Conservation (phyloP, 495 filamentous ascomycete species). For the Hypoxylon cercidicola region DNA sequence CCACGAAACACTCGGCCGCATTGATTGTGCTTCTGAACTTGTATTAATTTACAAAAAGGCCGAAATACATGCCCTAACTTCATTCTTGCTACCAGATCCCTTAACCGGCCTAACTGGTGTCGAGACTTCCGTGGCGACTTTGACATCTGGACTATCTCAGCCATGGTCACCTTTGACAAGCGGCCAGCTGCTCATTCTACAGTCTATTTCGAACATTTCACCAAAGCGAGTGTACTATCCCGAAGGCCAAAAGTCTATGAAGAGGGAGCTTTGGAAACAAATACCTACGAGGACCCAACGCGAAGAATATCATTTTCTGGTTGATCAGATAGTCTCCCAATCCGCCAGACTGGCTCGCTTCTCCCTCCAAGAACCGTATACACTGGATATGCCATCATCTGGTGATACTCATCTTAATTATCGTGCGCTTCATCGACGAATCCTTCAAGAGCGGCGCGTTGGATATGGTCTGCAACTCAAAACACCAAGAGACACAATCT, state of each 20-base stretch:
- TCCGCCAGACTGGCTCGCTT: slow-evolving; percentile 51
- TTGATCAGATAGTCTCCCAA: slow-evolving; percentile 54
- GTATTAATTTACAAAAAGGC: slow-evolving; percentile 60
- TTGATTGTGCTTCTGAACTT: slow-evolving; percentile 58
- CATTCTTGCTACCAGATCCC: slow-evolving; percentile 64
- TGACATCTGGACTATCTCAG: slow-evolving; percentile 60
- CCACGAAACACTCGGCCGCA: slow-evolving; percentile 57
- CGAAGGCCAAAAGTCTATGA: slow-evolving; percentile 56
- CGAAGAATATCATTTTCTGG: slow-evolving; percentile 54
- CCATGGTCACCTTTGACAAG: slow-evolving; percentile 50
- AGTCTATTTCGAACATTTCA: slow-evolving; percentile 58
- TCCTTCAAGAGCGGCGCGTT: slow-evolving; percentile 48
- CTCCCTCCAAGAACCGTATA: slow-evolving; percentile 12
- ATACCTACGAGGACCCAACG: slow-evolving; percentile 63
- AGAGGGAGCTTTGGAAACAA: slow-evolving; percentile 58
- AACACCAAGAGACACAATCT: slow-evolving; percentile 14
- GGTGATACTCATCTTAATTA: slow-evolving; percentile 42
- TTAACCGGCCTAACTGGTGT: slow-evolving; percentile 67
- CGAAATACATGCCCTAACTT: slow-evolving; percentile 68
- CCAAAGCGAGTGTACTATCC: slow-evolving; percentile 69
- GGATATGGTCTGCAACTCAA: slow-evolving; percentile 13
- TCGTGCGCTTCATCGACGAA: slow-evolving; percentile 51
- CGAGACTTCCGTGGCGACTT: slow-evolving; percentile 63
- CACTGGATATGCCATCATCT: background rate
- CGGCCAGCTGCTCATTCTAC: background rate